Base-by-base conservation (phyloP, 2,329 filamentous ascomycete species). In the Tolypocladium inflatum region DNA sequence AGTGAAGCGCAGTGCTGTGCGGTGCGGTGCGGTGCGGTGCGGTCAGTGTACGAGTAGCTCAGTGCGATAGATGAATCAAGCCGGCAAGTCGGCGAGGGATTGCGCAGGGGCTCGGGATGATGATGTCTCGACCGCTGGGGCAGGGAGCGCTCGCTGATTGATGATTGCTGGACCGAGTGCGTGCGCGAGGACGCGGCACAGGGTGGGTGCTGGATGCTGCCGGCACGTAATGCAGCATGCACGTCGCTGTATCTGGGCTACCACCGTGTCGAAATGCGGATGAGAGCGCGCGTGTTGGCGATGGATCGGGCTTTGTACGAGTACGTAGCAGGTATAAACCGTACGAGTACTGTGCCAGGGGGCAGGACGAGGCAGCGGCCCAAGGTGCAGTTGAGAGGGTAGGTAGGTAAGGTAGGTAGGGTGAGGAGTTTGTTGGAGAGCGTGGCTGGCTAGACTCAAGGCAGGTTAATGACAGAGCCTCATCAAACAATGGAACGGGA, bases 201-300 rank as follows among this genome's bases (percentile, higher is more conserved):
- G 26, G 26, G 30, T 62, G 57, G 62, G 59, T 45, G 61, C 62
- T 57, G 63, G 60, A 52, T 57, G 58, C 42, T 58, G 26, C 30
- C 48, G 30, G 48, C 48, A 51, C 48, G 48, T n/a, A 50, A 50
- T 33, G 45, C 33, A 10, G 45, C 45, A 30, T 51, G 48, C 48
- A 51, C 48, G 48, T 51, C 48, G 48, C 48, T 35, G 26, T 51
- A 51, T 51, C 48, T 51, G 48, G 48, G 35, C 30, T 51, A n/a
- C 48, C 17, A 30, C 48, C 8, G 48, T 13, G 48, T 51, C 48
- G 30, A 51, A 51, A 51, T 57, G 41, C 54, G 54, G 58, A 56
- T 54, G 58, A 61, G 48, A 51, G 30, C 26, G 17, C 48, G 26
- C 26, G 48, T 10, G 30, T 15, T 48, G 8, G 21, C 21, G 42